These are phyloP conservation scores for Aethionema arabicum DNA, from an alignment of 345 rosid genomes.

Conservation along the genomic window DNA sequence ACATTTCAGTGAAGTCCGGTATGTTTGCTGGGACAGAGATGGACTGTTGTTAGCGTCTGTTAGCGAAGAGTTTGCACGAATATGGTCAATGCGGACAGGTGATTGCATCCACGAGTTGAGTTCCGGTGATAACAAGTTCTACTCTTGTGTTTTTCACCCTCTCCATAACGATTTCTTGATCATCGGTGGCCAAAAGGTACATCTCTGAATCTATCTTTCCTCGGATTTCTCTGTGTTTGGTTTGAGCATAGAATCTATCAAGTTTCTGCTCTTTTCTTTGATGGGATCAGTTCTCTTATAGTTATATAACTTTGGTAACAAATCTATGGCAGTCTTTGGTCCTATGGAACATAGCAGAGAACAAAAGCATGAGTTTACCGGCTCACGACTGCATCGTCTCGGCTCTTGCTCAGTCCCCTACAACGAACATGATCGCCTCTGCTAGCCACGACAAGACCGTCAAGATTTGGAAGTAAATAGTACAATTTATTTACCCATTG, in stretches of 20 bases:
- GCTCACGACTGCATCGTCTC: background rate
- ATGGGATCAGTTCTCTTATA: too few relatives aligned
- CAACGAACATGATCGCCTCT: background rate
- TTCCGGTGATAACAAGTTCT: conserved; percentile 69
- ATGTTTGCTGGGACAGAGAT: too few relatives aligned
- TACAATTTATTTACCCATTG: too few relatives aligned
- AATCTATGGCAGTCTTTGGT: too few relatives aligned
- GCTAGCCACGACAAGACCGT: background rate
- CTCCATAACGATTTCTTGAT: conserved; percentile 58
- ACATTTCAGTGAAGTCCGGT: too few relatives aligned
- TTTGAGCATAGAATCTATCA: background rate
- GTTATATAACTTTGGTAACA: too few relatives aligned
- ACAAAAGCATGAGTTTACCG: background rate
- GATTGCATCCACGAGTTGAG: conserved; percentile 62
- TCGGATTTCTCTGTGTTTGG: background rate
- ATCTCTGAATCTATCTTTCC: conserved; percentile 6
- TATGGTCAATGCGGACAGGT: conserved; percentile 61
- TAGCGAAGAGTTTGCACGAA: too few relatives aligned
- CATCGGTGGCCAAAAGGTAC: conserved; percentile 71
- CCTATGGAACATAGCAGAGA: background rate
- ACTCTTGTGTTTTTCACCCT: conserved; percentile 75
- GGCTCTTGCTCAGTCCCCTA: background rate
- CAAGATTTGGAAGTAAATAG: background rate
- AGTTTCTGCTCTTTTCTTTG: too few relatives aligned
- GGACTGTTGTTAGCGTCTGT: too few relatives aligned